Base-by-base conservation (phyloP, 1,284 basidiomycete species). In the Rhodofomes roseus region DNA sequence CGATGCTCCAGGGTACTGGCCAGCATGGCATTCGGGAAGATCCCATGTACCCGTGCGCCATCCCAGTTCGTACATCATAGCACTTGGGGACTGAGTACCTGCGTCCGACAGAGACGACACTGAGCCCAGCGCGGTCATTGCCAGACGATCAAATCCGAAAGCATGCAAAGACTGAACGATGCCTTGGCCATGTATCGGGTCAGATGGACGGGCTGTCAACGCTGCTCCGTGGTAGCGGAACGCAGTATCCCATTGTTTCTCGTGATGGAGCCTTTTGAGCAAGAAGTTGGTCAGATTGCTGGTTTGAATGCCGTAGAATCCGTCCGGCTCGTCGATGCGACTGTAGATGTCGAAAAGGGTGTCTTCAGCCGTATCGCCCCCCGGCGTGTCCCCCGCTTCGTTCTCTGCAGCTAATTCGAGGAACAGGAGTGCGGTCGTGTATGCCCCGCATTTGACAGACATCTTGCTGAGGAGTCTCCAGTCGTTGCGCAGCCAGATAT, bases 1-100 rank as follows among this genome's bases (percentile, higher is more conserved):
- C 1, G 87, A 76, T 16, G 82, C 77, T n/a, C 82, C 85, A 6
- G 83, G 72, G 25, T 78, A 77, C 14, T 77, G 73, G 51, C 74
- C 70, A 2, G 73, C 73, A 11, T 74, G 64, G 16, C 76, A 75
- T 55, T 92, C 82, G 0, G 96, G 94, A 12, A 97, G 77, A 71
- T 98, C 95, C 96, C 96, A 98, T 1, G 87, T 88, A 58, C 90
- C 89, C 1, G 93, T 93, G 40, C 93, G 82, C 95, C 95, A 97
- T 6, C 90, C 95, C 0, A 96, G 77, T 46, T 87, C 83, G 71
- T 93, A 93, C 39, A 81, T 84, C 71, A 92, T 81, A 16, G 77
- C 74, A 11, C 83, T 80, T 2, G 81, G 75, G 12, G 66, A 65
- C 4, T 68, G 62, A n/a, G 73, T 70, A 23, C 70, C 67, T 4